Base-by-base conservation (phyloP, 2,329 filamentous ascomycete genomes). In the Colletotrichum sp. region DNA sequence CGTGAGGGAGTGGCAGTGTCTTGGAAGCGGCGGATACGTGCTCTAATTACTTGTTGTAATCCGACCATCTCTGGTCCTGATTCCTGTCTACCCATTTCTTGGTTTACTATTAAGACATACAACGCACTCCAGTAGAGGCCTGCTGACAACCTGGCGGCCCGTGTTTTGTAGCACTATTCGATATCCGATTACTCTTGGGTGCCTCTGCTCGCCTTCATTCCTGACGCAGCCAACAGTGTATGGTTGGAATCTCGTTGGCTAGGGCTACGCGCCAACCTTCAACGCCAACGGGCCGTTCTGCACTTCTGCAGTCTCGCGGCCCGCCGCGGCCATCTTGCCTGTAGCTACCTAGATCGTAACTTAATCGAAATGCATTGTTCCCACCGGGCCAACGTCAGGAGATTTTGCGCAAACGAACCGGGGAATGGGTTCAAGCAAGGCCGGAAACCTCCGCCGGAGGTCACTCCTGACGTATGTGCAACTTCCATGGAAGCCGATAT, bases 1-100 rank as follows among this genome's bases (percentile, higher is more conserved):
- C 0, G 90, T 98, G 64, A 92, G 97, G 73, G 90, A 91, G 75
- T 99, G 96, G 97, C 90, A 88, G 34, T 93, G 90, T 79, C 89
- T 95, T 32, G 93, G 91, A 5, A 89, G 89, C 66, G 92, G 92
- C 24, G 90, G 93, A 24, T 95, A 95, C 84, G 90, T 94, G 63
- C 85, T 93, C 77, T 92, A 81, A 82, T 64, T 48, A 22, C n/a
- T 67, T 32, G 32, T 65, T 65, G 39, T 74, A 18, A 39, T 32
- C 32, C n/a, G 34, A 39, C 65, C 13, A 13, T 24, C 9, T 59
- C 24, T 32, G 30, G 57, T 44, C 36, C 57, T 34, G 30, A 10
- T 68, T 68, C 44, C 34, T 59, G n/a, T 36, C 52, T 28, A 13
- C 24, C 12, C 64, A 24, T 39, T 32, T 28, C 59, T n/a, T 59